Evolutionary conservation across 2,329 filamentous ascomycete species (phyloP).

Genomic region (Zymoseptoria brevis): DNA sequence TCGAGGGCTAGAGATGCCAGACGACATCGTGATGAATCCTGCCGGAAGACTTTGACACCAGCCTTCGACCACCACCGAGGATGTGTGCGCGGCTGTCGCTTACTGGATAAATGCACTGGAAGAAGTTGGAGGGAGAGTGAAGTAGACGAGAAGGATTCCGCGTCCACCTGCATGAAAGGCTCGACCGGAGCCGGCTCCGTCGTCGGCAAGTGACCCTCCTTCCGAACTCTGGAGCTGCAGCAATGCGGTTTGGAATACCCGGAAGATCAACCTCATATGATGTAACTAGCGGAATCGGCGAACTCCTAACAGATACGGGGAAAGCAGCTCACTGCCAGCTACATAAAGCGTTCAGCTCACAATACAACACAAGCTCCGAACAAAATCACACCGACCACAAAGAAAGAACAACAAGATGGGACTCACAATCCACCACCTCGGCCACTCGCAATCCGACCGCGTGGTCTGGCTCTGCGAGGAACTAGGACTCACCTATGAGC

Average conservation of each 20-base stretch:
- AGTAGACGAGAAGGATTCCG: neutral
- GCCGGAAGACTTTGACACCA: neutral
- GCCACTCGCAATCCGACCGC: slow-evolving; percentile 54
- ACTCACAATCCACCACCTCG: slow-evolving; percentile 32
- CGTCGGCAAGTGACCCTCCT: neutral
- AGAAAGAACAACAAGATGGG: slow-evolving; percentile 22
- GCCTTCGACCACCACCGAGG: too few relatives aligned
- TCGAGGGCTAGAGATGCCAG: neutral
- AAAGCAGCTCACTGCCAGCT: too few relatives aligned
- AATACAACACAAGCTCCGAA: neutral
- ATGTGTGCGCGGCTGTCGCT: neutral
- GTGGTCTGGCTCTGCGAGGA: slow-evolving; percentile 60
- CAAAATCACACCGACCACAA: neutral
- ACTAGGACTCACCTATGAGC: slow-evolving; percentile 47
- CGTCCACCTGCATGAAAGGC: neutral
- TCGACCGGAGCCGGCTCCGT: neutral
- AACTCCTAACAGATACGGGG: neutral
- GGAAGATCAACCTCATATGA: neutral
- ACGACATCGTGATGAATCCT: neutral
- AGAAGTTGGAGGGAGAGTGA: neutral
- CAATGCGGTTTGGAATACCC: neutral
- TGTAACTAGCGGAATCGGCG: neutral
- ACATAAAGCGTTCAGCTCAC: neutral
- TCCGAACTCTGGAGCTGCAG: neutral
- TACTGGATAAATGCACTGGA: neutral